Evolutionary conservation across 2,329 filamentous ascomycete species (phyloP).

Genomic region (Arachnomyces sp.): DNA sequence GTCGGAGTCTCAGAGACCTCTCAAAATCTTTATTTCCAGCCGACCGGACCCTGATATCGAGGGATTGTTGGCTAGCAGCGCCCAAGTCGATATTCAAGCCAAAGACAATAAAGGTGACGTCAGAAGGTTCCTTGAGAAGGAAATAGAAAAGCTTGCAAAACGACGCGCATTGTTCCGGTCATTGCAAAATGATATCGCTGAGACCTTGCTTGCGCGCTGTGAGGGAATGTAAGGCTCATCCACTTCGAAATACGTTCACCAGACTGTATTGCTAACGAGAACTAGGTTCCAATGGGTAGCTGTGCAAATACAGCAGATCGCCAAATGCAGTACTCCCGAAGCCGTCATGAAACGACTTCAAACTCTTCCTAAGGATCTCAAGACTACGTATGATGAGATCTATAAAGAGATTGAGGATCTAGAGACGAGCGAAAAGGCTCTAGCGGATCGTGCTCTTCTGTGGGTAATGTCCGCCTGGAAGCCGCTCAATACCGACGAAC

Average conservation of each 20-base stretch:
- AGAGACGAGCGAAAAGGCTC: background rate
- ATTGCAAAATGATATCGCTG: background rate
- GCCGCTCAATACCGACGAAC: background rate
- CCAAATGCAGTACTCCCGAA: no score
- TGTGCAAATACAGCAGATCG: no score
- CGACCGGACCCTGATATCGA: slow-evolving; percentile 24
- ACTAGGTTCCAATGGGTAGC: no score
- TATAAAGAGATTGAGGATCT: background rate
- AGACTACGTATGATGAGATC: slow-evolving; percentile 1
- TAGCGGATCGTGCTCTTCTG: slow-evolving; percentile 1
- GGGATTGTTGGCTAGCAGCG: slow-evolving; percentile 18
- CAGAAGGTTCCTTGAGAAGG: background rate
- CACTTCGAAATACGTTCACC: no score
- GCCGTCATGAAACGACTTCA: background rate
- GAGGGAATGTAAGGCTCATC: slow-evolving; percentile 3
- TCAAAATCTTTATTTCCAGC: slow-evolving; percentile 31
- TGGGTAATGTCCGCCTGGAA: background rate
- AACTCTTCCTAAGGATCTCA: background rate
- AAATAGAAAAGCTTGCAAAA: background rate
- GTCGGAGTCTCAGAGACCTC: slow-evolving; percentile 13
- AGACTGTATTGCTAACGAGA: no score
- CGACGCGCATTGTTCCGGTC: background rate
- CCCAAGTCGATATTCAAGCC: background rate
- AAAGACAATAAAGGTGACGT: slow-evolving; percentile 1
- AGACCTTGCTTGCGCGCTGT: background rate